A percentile compares a stretch with the other conserved stretches of the same genome.
Conservation (phyloP, 1,139 yeast species). For the Candida pseudoviswanathii region DNA sequence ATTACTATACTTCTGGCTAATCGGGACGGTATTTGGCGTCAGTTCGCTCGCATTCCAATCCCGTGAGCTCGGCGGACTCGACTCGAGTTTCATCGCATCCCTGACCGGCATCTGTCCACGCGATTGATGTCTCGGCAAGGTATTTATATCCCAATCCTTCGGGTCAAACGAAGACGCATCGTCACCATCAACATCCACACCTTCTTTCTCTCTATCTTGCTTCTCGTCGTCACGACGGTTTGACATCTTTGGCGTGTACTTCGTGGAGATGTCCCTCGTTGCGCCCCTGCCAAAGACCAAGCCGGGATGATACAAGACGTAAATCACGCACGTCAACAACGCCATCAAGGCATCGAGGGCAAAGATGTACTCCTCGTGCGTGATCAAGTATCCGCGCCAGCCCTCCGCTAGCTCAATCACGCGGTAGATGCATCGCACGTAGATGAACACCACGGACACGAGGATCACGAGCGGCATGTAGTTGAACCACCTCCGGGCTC, state of each 20-base stretch:
- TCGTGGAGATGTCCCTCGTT: background rate
- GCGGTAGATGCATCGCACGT: constrained; percentile 34
- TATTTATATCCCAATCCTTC: constrained; percentile 2
- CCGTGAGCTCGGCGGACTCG: background rate
- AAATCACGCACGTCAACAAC: constrained; percentile 22
- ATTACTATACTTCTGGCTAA: constrained; percentile 11
- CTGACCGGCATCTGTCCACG: too few relatives aligned
- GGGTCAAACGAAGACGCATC: background rate
- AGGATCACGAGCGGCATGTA: constrained; percentile 28
- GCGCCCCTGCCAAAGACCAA: constrained; percentile 25
- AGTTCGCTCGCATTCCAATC: background rate
- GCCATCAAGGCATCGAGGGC: constrained; percentile 30
- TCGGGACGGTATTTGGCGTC: background rate
- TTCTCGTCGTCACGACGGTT: background rate
- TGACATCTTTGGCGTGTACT: background rate
- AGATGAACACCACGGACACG: constrained; percentile 24
- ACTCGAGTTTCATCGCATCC: background rate
- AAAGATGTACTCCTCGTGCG: constrained; percentile 31
- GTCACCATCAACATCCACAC: background rate
- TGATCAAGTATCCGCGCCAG: constrained; percentile 37
- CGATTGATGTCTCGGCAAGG: background rate
- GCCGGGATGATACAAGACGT: constrained; percentile 29
- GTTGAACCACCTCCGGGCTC: constrained; percentile 22
- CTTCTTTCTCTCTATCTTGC: background rate
- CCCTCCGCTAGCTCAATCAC: constrained; percentile 35